Percentiles rank a stretch among this genome's conserved stretches.
Evolutionary conservation across 257 asterid species (phyloP).

Genomic region (Fraxinus anomala): DNA sequence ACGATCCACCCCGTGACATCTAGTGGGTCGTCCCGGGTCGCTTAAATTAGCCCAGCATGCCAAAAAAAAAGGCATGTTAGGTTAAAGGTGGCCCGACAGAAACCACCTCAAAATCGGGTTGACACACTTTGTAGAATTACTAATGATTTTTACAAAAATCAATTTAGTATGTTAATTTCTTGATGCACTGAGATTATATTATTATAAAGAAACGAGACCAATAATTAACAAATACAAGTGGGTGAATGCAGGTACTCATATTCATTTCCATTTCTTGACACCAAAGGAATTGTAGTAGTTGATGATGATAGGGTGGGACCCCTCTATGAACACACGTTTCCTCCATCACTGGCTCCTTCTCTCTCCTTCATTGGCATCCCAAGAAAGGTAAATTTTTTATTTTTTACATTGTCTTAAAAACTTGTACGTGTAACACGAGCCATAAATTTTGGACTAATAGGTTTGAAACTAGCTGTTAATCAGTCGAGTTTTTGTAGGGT

Average conservation of each 20-base stretch:
- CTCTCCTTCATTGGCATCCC: slow-evolving; percentile 85
- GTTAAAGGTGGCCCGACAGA: neutral
- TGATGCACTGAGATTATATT: neutral
- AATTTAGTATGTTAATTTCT: neutral
- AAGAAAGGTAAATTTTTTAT: slow-evolving; percentile 51
- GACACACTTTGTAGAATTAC: neutral
- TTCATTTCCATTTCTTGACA: slow-evolving; percentile 89
- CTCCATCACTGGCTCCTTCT: slow-evolving; percentile 87
- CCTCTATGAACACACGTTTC: slow-evolving; percentile 87
- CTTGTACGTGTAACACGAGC: neutral
- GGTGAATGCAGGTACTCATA: slow-evolving; percentile 67
- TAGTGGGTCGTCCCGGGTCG: no score
- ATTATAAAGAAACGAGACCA: neutral
- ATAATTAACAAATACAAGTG: slow-evolving; percentile 21
- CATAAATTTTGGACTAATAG: neutral
- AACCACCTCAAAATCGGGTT: neutral
- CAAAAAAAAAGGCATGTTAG: neutral
- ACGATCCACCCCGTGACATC: no score
- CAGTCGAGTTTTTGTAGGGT: neutral
- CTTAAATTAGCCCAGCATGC: no score
- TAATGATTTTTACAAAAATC: neutral
- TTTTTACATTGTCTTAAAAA: neutral
- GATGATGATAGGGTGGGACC: slow-evolving; percentile 92
- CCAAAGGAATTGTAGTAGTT: slow-evolving; percentile 78
- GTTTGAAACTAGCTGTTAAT: neutral